A percentile compares a stretch with the other conserved stretches of the same genome.
Conservation (phyloP, 768 basidiomycete species). For the Leccinum broughii region DNA sequence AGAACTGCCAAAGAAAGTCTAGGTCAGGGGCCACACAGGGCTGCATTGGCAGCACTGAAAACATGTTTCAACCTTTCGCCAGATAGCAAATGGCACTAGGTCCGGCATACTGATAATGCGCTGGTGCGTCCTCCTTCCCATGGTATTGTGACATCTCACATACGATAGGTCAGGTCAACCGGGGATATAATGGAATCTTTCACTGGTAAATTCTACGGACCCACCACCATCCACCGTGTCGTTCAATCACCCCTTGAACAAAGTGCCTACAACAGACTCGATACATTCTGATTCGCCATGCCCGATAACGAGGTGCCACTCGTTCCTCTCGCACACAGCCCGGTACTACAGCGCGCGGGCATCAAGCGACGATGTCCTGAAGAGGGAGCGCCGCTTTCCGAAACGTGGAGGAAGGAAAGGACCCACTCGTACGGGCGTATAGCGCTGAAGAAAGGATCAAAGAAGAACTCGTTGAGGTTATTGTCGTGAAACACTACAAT, state of each 20-base stretch:
- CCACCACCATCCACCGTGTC: conserved; percentile 63
- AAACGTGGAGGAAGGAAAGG: conserved; percentile 50
- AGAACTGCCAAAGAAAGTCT: conserved; percentile 49
- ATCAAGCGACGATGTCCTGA: conserved; percentile 39
- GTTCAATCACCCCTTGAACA: conserved; percentile 58
- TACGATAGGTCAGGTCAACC: conserved; percentile 42
- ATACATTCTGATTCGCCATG: conserved; percentile 56
- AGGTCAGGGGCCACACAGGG: conserved; percentile 61
- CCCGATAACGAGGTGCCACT: conserved; percentile 51
- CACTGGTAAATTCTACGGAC: conserved; percentile 56
- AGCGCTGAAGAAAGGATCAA: conserved; percentile 38
- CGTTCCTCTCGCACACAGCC: conserved; percentile 45
- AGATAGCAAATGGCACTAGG: conserved; percentile 57
- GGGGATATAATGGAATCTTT: conserved; percentile 67
- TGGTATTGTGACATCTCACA: not conserved
- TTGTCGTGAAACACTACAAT: conserved; percentile 59
- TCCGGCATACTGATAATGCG: conserved; percentile 57
- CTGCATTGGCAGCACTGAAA: not conserved
- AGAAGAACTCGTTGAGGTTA: conserved; percentile 52
- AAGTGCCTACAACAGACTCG: conserved; percentile 46
- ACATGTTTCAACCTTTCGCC: conserved; percentile 40
- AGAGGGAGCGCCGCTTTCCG: conserved; percentile 47
- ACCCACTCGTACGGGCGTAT: conserved; percentile 52
- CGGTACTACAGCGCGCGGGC: conserved; percentile 47
- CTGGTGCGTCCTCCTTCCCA: conserved; percentile 36